phyloP scores from a whole-genome alignment of 2,329 filamentous ascomycete species.

The Neonectria coccinea region DNA sequence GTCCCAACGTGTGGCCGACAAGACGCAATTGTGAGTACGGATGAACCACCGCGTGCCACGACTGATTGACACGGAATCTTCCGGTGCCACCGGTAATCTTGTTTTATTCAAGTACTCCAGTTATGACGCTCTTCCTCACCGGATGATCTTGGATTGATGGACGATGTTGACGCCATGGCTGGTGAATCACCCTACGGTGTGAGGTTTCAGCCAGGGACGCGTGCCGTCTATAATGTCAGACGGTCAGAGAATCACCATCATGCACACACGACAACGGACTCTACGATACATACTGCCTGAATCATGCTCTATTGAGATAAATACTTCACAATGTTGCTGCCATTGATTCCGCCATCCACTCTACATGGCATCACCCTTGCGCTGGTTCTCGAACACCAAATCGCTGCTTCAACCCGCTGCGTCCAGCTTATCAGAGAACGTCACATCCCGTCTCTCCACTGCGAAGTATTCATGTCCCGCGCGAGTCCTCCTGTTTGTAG shows the following conservation, averaged over 20 bases:
- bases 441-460: neutral
- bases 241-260: neutral
- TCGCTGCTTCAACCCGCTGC: neutral
- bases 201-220: neutral
- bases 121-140: no score
- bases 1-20: neutral
- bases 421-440: constrained; percentile 1
- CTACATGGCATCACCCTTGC: neutral
- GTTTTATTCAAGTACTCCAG: neutral
- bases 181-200: neutral
- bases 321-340: neutral
- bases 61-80: neutral
- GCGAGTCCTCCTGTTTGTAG: constrained; percentile 31
- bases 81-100: neutral
- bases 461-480: constrained; percentile 40
- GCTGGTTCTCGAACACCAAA: neutral
- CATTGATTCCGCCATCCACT: neutral
- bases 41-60: neutral
- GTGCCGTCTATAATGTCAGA: neutral
- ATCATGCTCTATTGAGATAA: neutral
- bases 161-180: neutral
- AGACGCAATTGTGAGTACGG: neutral
- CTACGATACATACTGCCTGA: neutral
- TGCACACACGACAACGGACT: neutral
- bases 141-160: neutral